phyloP scores from a whole-genome alignment of 345 rosid genomes.

The Geranium rotundifolium region DNA sequence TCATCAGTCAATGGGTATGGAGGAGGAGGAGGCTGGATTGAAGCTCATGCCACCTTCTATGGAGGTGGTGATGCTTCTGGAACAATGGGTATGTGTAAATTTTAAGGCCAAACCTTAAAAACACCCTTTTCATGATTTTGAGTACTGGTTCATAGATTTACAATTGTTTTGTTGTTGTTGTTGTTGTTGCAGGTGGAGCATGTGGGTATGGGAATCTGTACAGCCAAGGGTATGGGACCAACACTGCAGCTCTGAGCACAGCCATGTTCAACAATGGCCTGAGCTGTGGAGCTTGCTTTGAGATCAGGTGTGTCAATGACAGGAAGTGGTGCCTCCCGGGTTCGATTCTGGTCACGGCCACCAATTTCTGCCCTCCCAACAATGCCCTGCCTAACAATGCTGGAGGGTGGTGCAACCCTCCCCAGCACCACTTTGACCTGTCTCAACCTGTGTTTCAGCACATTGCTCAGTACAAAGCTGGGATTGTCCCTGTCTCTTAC shows the following conservation, averaged over 20 bases:
- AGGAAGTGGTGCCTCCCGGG: slow-evolving; percentile 65
- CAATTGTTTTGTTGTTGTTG: not conserved
- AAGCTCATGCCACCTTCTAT: slow-evolving; percentile 43
- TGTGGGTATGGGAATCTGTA: slow-evolving; percentile 74
- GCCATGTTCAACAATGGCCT: slow-evolving; percentile 66
- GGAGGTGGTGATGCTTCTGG: slow-evolving; percentile 53
- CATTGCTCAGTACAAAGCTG: slow-evolving; percentile 71
- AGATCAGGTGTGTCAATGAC: slow-evolving; percentile 48
- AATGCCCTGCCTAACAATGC: slow-evolving; percentile 61
- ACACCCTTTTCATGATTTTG: not conserved
- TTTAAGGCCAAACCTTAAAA: not conserved
- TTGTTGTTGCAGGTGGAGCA: slow-evolving; percentile 47
- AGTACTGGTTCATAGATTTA: not conserved
- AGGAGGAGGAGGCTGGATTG: slow-evolving; percentile 19
- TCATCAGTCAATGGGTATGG: slow-evolving; percentile 38
- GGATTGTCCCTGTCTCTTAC: slow-evolving; percentile 67
- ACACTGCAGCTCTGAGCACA: slow-evolving; percentile 73
- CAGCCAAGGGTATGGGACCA: slow-evolving; percentile 76
- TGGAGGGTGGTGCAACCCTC: slow-evolving; percentile 90
- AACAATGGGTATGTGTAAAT: slow-evolving; percentile 40
- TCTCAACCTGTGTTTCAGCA: slow-evolving; percentile 78
- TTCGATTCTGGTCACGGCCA: no score
- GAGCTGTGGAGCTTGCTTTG: slow-evolving; percentile 76
- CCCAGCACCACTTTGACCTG: no score
- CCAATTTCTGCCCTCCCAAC: slow-evolving; percentile 82